A percentile compares a stretch with the other conserved stretches of the same genome.
These are phyloP conservation scores for Fusarium keratoplasticum DNA, from an alignment of 2,329 filamentous ascomycete species.

Conservation along the genomic window DNA sequence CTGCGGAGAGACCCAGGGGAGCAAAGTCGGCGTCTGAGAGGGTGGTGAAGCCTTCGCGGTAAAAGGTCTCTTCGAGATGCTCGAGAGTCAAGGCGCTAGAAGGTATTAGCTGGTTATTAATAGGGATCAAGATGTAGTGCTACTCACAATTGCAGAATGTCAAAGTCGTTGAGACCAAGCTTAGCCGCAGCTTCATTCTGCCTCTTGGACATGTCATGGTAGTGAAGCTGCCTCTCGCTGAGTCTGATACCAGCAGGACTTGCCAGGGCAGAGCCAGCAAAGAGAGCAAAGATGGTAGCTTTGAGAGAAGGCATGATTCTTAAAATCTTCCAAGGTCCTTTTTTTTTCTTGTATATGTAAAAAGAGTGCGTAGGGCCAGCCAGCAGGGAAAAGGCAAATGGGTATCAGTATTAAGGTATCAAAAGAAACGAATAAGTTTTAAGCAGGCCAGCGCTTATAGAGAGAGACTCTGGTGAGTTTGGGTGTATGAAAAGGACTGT, in stretches of 20 bases:
- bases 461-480: conserved; percentile 22
- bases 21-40: conserved; percentile 74
- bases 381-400: conserved; percentile 17
- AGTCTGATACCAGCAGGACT: conserved; percentile 59
- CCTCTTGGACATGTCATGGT: conserved; percentile 61
- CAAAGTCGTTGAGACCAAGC: conserved; percentile 62
- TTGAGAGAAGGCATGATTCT: conserved; percentile 54
- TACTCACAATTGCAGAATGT: conserved; percentile 70
- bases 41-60: conserved; percentile 75
- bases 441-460: conserved; percentile 41
- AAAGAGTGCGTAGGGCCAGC: conserved; percentile 39
- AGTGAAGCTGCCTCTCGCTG: conserved; percentile 56
- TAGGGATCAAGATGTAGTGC: too few relatives aligned
- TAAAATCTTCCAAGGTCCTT: conserved; percentile 25
- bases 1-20: conserved; percentile 54
- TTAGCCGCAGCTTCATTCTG: conserved; percentile 62
- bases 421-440: conserved; percentile 8
- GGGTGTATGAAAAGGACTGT: conserved; percentile 24
- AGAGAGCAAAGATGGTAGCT: conserved; percentile 56
- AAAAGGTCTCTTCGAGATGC: conserved; percentile 79
- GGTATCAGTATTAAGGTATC: background rate
- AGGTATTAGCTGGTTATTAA: background rate
- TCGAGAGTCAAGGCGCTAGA: conserved; percentile 74
- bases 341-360: conserved; percentile 1
- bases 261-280: conserved; percentile 60